A percentile compares a stretch with the other conserved stretches of the same genome.
phyloP scores from a whole-genome alignment of 257 asterid genomes.

The Petunia axillaris region DNA sequence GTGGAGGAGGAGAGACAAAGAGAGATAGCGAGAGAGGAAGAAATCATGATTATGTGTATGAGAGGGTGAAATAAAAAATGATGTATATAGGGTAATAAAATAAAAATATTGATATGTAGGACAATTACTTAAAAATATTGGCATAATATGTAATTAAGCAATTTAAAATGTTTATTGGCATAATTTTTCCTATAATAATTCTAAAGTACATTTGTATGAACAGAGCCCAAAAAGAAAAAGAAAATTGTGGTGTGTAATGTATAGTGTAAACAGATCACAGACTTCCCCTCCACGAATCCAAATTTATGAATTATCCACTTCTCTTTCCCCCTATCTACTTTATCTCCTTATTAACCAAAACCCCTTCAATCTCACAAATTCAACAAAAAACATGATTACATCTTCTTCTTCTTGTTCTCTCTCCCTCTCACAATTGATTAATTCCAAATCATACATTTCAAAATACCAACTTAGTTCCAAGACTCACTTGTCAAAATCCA shows the following conservation, averaged over 20 bases:
- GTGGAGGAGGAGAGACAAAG: too few species aligned
- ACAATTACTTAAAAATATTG: too few species aligned
- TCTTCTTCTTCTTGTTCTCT: conserved; percentile 51
- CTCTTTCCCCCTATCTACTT: conserved; percentile 29
- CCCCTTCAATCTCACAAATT: conserved; percentile 26
- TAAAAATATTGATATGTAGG: too few species aligned
- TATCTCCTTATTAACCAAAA: conserved; percentile 34
- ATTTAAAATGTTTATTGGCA: too few species aligned
- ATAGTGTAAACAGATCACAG: conserved; percentile 39
- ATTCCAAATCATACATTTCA: conserved; percentile 51
- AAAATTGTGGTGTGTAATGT: conserved; percentile 19
- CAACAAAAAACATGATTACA: conserved; percentile 56
- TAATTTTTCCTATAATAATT: too few species aligned
- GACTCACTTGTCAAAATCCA: conserved; percentile 41
- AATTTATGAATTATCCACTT: conserved; percentile 47
- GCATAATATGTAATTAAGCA: too few species aligned
- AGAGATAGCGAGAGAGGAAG: too few species aligned
- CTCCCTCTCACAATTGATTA: conserved; percentile 46
- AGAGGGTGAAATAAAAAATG: too few species aligned
- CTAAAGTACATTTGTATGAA: background rate
- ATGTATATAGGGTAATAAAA: too few species aligned
- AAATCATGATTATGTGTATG: too few species aligned
- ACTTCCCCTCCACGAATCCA: conserved; percentile 67
- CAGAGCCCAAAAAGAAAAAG: background rate
- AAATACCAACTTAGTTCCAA: conserved; percentile 42